A percentile compares a stretch with the other conserved stretches of the same genome.
phyloP scores from a whole-genome alignment of 306 rosid genomes.

The Abrus precatorius region DNA sequence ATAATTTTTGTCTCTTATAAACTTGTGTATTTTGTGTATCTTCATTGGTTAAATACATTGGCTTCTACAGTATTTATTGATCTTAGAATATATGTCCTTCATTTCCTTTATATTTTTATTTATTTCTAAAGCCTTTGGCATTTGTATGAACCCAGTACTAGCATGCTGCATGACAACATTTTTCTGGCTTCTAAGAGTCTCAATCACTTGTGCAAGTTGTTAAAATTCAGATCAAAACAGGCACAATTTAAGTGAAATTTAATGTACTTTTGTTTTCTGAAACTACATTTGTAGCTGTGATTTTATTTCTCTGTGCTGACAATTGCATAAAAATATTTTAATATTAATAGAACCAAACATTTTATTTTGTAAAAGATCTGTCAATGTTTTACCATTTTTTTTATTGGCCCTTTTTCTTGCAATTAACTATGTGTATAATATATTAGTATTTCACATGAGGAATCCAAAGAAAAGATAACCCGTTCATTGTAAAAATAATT shows the following conservation, averaged over 20 bases:
- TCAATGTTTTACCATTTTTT: neutral
- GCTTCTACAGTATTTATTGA: no score
- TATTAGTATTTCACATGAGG: no score
- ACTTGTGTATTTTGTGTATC: neutral
- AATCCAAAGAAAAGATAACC: no score
- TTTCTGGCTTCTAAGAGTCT: slow-evolving; percentile 10
- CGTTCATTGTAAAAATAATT: no score
- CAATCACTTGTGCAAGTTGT: neutral
- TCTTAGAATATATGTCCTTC: no score
- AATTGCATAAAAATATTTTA: neutral
- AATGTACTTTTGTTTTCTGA: neutral
- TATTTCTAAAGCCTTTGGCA: neutral
- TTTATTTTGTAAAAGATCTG: neutral
- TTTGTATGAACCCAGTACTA: neutral
- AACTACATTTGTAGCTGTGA: neutral
- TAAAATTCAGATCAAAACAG: neutral
- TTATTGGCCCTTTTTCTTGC: neutral
- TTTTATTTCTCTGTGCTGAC: neutral
- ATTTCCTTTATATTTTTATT: neutral
- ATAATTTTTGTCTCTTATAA: neutral
- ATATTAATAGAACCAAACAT: neutral
- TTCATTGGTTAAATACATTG: neutral
- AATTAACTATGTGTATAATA: no score
- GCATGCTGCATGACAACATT: neutral
- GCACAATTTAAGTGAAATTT: neutral